Base-by-base conservation (phyloP, 2,329 filamentous ascomycete species). In the Trichoderma sp. region DNA sequence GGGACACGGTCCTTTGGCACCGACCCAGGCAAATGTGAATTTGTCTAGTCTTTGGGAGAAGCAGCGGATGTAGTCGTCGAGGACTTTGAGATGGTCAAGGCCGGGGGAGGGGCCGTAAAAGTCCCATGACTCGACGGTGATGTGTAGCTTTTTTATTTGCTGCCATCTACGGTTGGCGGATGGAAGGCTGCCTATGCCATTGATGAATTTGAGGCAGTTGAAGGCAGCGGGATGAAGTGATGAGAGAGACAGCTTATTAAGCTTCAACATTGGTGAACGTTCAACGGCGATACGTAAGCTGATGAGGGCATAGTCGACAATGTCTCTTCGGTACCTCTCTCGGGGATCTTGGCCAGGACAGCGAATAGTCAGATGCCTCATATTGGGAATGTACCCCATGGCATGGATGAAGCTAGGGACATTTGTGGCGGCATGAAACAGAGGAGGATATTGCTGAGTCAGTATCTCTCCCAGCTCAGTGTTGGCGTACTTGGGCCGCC, bases 371-470 rank as follows among this genome's bases (percentile, higher is more conserved):
- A 97, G 83, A 77, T 95, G 92, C 57, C 87, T 84, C 74, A 97
- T 83, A 74, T 90, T 91, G 69, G 87, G 82, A 75, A 97, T 79
- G 71, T 89, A 83, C 43, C 86, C 86, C 76, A 97, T 84, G 60
- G 92, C 92, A 72, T 89, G 86, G 74, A 95, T 89, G 81, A 97
- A 97, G 49, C 92, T 92, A 5, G 92, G 88, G 7, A 96, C 91
- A 76, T 97, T 96, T 71, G 92, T 95, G 8, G 94, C 92, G 7
- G 93, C 92, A 76, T 97, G 94, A 81, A 97, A 97, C 3, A 97
- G 82, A 6, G 94, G 92, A 64, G 93, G 92, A 76, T 96, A 97
- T 80, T 97, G 93, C 77, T 93, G 89, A 16, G 93, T 92, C 71
- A 97, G 85, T 70, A 96, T 86, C 76, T 95, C 91, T 71, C 90